These are phyloP conservation scores for Canavalia gladiata DNA, from an alignment of 306 rosid genomes.

Conservation along the genomic window DNA sequence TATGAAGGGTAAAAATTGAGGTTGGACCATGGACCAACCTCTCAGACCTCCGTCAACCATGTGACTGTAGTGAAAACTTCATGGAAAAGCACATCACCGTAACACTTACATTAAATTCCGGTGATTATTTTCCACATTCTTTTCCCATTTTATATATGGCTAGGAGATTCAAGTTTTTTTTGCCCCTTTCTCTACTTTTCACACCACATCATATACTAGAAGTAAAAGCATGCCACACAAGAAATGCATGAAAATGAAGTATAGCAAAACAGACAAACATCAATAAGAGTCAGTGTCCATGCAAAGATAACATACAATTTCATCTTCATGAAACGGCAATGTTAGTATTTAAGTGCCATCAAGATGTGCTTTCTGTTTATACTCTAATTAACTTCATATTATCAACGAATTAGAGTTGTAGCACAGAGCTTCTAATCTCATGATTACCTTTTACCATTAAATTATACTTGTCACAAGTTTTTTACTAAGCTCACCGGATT, in stretches of 20 bases:
- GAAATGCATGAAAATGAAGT: neutral
- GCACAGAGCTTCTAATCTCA: neutral
- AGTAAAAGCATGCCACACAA: neutral
- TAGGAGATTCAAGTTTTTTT: constrained; percentile 9
- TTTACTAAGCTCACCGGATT: too few relatives aligned
- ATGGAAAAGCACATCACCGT: constrained; percentile 45
- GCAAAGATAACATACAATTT: constrained; percentile 14
- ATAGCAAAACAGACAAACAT: constrained; percentile 25
- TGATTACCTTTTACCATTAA: neutral
- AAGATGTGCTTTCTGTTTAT: constrained; percentile 21
- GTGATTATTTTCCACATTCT: constrained; percentile 24
- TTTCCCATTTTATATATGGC: neutral
- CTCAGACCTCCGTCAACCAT: constrained; percentile 74
- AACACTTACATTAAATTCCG: constrained; percentile 40
- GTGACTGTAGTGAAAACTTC: constrained; percentile 62
- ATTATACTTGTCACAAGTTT: too few relatives aligned
- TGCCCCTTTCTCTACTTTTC: neutral
- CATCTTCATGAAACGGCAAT: constrained; percentile 40
- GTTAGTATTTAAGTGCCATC: constrained; percentile 20
- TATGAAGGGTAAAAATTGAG: constrained; percentile 41
- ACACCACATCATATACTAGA: constrained; percentile 4
- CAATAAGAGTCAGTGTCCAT: constrained; percentile 25
- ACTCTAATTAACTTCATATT: too few relatives aligned
- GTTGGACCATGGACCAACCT: constrained; percentile 59
- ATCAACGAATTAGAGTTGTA: too few relatives aligned